Evolutionary conservation across 2,329 filamentous ascomycete species (phyloP), one percentile per base, ranked within the genome.

Genomic region (Fonsecaea multimorphosa): DNA sequence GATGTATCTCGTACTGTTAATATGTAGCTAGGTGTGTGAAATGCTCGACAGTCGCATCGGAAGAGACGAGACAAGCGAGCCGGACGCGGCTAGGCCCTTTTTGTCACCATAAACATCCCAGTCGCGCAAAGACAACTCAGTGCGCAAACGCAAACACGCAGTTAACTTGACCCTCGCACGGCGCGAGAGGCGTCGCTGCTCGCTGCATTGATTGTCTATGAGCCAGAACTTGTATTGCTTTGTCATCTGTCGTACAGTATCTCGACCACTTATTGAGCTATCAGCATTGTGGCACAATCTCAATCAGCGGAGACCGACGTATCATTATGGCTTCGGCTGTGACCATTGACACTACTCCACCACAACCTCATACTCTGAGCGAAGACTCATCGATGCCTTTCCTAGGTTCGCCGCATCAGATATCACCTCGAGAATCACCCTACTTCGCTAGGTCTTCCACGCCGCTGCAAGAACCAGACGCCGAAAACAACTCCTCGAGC

Each of bases 291-390:
- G 44, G 44, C 19, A 12, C 44, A 49, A 27, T 27, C 38, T 5
- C 3, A 51, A 53, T 19, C 12, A 53, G 46, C 58, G 9, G 31
- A 11, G 46, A 16, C 32, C 16, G 32, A 34, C 34, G 34, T 61
- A 55, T 61, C 51, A 24, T 55, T 34, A 61, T 55, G 59, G 59
- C 59, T 2, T 55, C 38, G 4, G 59, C 38, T 9, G 19, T 9
- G 6, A 34, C 27, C 11, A 22, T 29, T 9, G 24, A 34, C 51
- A 61, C 49, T 34, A 36, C 51, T 19, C 38, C 49, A 6, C 46
- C 22, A 40, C 7, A 32, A 44, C 24, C 53, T 16, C 31, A 24
- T 38, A 24, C 24, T 8, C 24, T 55, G 51, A 16, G 16, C 31
- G 34, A 60, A 16, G 8, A n/a, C 9, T 8, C 14, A n/a, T 54